These are phyloP conservation scores for Rhipidocladum racemiflorum DNA, from an alignment of 176 grass and related monocot species.

Conservation along the genomic window DNA sequence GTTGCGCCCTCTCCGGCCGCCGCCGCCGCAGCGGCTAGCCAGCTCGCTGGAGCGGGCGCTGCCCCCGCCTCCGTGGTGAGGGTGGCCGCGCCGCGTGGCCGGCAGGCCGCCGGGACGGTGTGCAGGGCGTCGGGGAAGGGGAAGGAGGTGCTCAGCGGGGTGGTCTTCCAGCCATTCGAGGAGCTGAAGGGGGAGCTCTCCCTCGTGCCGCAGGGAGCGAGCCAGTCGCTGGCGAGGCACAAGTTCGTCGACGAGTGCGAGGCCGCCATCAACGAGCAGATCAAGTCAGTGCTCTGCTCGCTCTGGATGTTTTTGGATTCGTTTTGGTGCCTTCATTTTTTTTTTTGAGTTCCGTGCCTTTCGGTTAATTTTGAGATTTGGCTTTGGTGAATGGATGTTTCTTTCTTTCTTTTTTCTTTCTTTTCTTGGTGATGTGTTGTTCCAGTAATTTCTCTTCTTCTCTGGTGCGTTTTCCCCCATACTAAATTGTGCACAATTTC, in stretches of 20 bases:
- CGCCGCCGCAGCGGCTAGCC: constrained; percentile 8
- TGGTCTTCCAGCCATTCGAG: constrained; percentile 78
- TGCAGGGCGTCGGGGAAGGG: constrained; percentile 30
- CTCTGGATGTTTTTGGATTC: not conserved
- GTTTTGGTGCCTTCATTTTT: not conserved
- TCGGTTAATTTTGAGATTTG: not conserved
- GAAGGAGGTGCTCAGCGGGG: constrained; percentile 52
- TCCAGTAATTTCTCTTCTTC: not conserved
- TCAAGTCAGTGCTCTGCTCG: constrained; percentile 46
- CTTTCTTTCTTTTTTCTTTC: not conserved
- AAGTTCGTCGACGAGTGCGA: constrained; percentile 68
- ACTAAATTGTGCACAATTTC: not conserved
- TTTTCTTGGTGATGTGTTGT: no score
- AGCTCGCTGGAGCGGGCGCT: not conserved
- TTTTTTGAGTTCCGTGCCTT: not conserved
- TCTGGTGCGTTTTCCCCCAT: not conserved
- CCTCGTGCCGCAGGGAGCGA: constrained; percentile 59
- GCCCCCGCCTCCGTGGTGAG: not conserved
- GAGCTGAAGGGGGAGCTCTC: constrained; percentile 65
- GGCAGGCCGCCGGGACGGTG: not conserved
- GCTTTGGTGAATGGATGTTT: not conserved
- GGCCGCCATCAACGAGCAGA: constrained; percentile 86
- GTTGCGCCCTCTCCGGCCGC: constrained; percentile 14
- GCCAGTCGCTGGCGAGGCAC: constrained; percentile 59
- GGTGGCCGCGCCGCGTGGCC: constrained; percentile 15